phyloP scores from a whole-genome alignment of 2,329 filamentous ascomycete genomes.

The Aureobasidium musti region DNA sequence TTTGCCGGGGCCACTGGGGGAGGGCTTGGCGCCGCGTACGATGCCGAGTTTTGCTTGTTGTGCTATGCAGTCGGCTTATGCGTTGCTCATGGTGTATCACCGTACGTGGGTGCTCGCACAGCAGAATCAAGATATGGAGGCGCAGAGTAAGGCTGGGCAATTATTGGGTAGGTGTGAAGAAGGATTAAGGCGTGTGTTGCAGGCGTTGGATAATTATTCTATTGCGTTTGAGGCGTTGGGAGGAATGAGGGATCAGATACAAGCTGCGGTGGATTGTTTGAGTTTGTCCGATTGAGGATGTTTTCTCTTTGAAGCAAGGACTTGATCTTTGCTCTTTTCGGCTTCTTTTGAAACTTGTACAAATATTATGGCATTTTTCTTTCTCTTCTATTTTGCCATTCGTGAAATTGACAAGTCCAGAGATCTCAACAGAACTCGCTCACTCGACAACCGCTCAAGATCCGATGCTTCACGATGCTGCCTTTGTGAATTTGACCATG shows the following conservation, averaged over 20 bases:
- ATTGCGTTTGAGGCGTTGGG: slow-evolving; percentile 32
- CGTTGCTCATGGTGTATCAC: slow-evolving; percentile 48
- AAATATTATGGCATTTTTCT: too few relatives aligned
- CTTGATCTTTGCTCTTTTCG: background rate
- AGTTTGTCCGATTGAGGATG: background rate
- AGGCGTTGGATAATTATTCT: slow-evolving; percentile 32
- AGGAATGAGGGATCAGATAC: slow-evolving; percentile 32
- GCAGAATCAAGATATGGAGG: background rate
- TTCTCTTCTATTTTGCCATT: too few relatives aligned
- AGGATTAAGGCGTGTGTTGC: slow-evolving; percentile 29
- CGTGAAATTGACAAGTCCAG: too few relatives aligned
- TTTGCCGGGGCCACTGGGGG: too few relatives aligned
- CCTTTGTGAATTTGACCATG: too few relatives aligned
- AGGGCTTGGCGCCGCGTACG: slow-evolving; percentile 45
- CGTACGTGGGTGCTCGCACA: slow-evolving; percentile 22
- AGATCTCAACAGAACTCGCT: too few relatives aligned
- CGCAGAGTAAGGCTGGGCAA: background rate
- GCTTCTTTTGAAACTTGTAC: background rate
- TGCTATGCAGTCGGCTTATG: slow-evolving; percentile 51
- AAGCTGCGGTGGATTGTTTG: slow-evolving; percentile 18
- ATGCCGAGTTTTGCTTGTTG: slow-evolving; percentile 53
- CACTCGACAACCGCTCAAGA: too few relatives aligned
- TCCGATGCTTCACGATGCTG: too few relatives aligned
- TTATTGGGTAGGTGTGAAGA: slow-evolving; percentile 28
- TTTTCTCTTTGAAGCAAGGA: too few relatives aligned